phyloP scores from a whole-genome alignment of 2,329 filamentous ascomycete species.

The Graphilbum ipis-grandicollis region DNA sequence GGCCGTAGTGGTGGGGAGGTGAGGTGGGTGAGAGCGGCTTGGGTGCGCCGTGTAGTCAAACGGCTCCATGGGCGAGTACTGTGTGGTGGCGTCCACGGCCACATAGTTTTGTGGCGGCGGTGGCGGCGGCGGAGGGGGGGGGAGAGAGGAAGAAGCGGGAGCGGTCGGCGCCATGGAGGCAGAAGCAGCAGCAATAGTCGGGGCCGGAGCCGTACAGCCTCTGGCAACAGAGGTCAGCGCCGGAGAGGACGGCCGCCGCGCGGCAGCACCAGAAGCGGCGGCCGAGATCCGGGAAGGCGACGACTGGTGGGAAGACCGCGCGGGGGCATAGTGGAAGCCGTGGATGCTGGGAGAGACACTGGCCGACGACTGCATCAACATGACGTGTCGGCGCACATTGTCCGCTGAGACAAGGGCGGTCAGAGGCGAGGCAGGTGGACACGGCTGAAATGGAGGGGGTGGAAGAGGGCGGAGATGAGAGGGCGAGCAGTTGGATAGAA shows the following conservation, averaged over 20 bases:
- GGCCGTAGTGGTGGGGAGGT: neutral
- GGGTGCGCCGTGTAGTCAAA: constrained; percentile 18
- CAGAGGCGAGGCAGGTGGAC: too few relatives aligned
- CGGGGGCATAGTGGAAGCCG: constrained; percentile 28
- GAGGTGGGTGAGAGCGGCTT: constrained; percentile 1
- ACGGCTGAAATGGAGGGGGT: too few relatives aligned
- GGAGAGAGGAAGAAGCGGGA: neutral
- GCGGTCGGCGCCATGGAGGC: too few relatives aligned
- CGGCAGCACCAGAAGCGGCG: constrained; percentile 2
- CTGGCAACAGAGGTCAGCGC: neutral
- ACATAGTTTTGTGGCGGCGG: constrained; percentile 9
- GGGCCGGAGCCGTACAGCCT: neutral
- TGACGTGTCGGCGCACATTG: constrained; percentile 14
- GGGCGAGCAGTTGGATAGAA: too few relatives aligned
- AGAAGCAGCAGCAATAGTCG: neutral
- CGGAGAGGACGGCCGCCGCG: constrained; percentile 6
- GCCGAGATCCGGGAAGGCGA: constrained; percentile 20
- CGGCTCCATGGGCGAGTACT: constrained; percentile 31
- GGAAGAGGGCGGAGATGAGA: too few relatives aligned
- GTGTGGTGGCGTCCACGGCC: constrained; percentile 25
- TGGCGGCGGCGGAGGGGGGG: neutral
- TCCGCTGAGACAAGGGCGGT: too few relatives aligned
- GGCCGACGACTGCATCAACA: constrained; percentile 43
- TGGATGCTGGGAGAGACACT: constrained; percentile 32
- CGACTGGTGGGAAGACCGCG: constrained; percentile 23